phyloP scores from a whole-genome alignment of 495 filamentous ascomycete species.

The Cercophora samala region DNA sequence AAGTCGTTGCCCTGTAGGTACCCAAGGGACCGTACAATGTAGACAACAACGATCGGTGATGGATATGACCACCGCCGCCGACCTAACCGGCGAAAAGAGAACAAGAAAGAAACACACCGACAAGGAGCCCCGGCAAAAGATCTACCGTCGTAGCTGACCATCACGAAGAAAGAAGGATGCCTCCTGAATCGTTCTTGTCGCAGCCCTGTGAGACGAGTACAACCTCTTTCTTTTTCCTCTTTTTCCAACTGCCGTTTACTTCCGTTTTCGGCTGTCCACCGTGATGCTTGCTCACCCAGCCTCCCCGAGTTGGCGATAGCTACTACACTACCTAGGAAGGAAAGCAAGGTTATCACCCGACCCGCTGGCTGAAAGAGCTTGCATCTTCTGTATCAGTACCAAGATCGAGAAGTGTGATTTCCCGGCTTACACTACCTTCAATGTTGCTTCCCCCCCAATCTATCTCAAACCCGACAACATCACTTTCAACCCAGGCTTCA shows the following conservation, averaged over 20 bases:
- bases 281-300: background rate
- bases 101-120: background rate
- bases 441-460: background rate
- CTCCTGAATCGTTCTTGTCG: background rate
- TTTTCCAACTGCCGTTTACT: background rate
- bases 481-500: background rate
- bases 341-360: background rate
- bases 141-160: background rate
- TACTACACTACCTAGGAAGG: too few species aligned
- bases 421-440: background rate
- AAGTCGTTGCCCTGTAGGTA: too few species aligned
- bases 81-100: background rate
- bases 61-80: too few species aligned
- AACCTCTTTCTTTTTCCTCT: background rate
- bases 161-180: background rate
- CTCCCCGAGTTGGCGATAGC: background rate
- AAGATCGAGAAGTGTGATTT: background rate
- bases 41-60: too few species aligned
- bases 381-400: background rate
- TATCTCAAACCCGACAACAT: background rate
- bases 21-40: too few species aligned
- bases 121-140: background rate
- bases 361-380: background rate
- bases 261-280: background rate
- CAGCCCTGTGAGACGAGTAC: background rate